Evolutionary conservation across 805 yeast species (phyloP), one percentile per base, ranked within the genome.

Genomic region (Clavispora santaluciae): DNA sequence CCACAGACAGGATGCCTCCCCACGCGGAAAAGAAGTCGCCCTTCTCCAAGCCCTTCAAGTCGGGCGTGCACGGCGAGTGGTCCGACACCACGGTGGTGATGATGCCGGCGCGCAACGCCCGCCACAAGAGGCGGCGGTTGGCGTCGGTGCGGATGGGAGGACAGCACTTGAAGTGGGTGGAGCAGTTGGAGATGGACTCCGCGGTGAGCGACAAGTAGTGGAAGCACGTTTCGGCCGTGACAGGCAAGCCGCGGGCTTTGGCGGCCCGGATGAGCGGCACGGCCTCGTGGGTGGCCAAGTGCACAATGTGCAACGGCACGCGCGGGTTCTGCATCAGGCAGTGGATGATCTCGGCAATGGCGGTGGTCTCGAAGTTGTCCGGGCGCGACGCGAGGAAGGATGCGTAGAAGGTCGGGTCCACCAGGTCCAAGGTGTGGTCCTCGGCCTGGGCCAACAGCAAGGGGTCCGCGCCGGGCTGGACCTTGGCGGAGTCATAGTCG

Each of bases 1-100:
- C 98, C 23, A 90, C 95, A 1, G 95, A 86, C 2, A 95, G 75
- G 30, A 90, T 88, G 8, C 98, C 98, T 25, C 97, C 98, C 98
- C 98, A 90, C 2, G 97, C 95, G 25, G 81, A 76, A 52, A 90
- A 79, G 59, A 90, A 90, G 58, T 90, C 95, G 30, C 96, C 96
- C 44, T 78, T 72, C 9, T 79, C 83, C 39, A 88, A 69, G 17
- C 86, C 85, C 62, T 90, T 90, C 55, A 90, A 70, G 45, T 87
- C 87, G 0, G 97, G 95, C 0, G 96, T 87, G 64, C 98, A 90
- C 2, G 97, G 98, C 4, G 96, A 86, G 63, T 90, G 98, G 61
- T 90, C 98, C 10, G 95, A 85, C 6, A 91, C 97, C 4, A 90
- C 95, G 3, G 96, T 81, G 12, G 86, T 76, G 45, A 90, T 82